Base-by-base conservation (phyloP, 106 monocot genomes). In the Iris macrosiphon region DNA sequence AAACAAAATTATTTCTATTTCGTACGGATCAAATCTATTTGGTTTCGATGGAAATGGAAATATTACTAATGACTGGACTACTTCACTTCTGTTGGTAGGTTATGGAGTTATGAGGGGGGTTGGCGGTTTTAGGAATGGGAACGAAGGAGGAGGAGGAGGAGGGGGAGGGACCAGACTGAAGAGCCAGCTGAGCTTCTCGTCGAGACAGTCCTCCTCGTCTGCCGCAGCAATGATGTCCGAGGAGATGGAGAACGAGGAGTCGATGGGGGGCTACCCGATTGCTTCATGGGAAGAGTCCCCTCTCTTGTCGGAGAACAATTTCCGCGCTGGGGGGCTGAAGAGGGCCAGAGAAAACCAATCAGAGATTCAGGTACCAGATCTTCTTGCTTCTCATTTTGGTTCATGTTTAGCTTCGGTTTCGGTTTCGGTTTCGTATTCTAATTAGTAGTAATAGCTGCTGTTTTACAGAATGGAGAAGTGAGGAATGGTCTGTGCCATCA, bases 401-500 rank as follows among this genome's bases (percentile, higher is more conserved):
- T 31, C 22, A 8, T 53, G 19, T 50, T 21, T 7, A 25, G 49
- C 13, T 2, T 46, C 17, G 45, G 20, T 15, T 7, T 7, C 3
- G 15, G 45, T 46, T 46, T 8, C 20, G 6, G 17, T 13, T 46
- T 46, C 8, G 0, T 20, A 46, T 46, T 9, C 20, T 4, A n/a
- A n/a, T n/a, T n/a, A n/a, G n/a, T n/a, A n/a, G n/a, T n/a, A n/a
- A n/a, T n/a, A n/a, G 4, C 9, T 14, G 15, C 13, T 13, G 2
- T 52, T 22, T 18, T 9, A 33, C 55, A 80, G 83, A 74, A 77
- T 52, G 68, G 58, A 26, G 77, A 68, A 0, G 16, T 55, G 31
- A 64, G 84, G 53, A 82, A 68, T 17, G 83, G 66, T 14, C 57
- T 93, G 19, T 52, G 62, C 5, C 85, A 94, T 50, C 94, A 85